A percentile compares a stretch with the other conserved stretches of the same genome.
These are phyloP conservation scores for Apophysomyces sp. DNA, from an alignment of 371 early-diverging fungal genomes.

Conservation along the genomic window DNA sequence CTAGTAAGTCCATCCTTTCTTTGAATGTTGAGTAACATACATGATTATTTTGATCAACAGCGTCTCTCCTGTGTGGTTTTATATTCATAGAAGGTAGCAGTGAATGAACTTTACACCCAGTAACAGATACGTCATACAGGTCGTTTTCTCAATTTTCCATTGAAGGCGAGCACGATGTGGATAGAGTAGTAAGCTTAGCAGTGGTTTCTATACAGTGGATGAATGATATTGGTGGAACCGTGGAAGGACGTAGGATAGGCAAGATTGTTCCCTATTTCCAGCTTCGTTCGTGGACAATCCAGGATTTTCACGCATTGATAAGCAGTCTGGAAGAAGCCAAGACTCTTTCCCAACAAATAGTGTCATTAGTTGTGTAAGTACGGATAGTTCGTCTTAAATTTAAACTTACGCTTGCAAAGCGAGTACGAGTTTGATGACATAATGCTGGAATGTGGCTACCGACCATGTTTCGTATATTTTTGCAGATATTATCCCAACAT, in stretches of 20 bases:
- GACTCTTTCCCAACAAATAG: slow-evolving; percentile 28
- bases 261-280: slow-evolving; percentile 62
- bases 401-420: slow-evolving; percentile 12
- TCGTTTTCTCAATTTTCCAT: slow-evolving; percentile 22
- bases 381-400: background rate
- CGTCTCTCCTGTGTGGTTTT: slow-evolving; percentile 62
- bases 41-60: slow-evolving; percentile 15
- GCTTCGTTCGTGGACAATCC: slow-evolving; percentile 41
- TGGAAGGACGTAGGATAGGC: slow-evolving; percentile 21
- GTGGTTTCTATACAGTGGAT: slow-evolving; percentile 52
- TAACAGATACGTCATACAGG: background rate
- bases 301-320: slow-evolving; percentile 39
- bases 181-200: slow-evolving; percentile 28
- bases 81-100: slow-evolving; percentile 34
- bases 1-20: slow-evolving; percentile 31
- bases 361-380: slow-evolving; percentile 35
- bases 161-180: slow-evolving; percentile 65
- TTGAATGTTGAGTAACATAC: background rate
- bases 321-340: slow-evolving; percentile 16
- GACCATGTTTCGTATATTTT: slow-evolving; percentile 36
- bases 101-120: background rate
- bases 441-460: slow-evolving; percentile 55
- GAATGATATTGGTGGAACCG: slow-evolving; percentile 38
- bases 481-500: slow-evolving; percentile 20
- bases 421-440: slow-evolving; percentile 55